A percentile compares a stretch with the other conserved stretches of the same genome.
These are phyloP conservation scores for Acer yangbiense DNA, from an alignment of 345 rosid species.

Conservation along the genomic window DNA sequence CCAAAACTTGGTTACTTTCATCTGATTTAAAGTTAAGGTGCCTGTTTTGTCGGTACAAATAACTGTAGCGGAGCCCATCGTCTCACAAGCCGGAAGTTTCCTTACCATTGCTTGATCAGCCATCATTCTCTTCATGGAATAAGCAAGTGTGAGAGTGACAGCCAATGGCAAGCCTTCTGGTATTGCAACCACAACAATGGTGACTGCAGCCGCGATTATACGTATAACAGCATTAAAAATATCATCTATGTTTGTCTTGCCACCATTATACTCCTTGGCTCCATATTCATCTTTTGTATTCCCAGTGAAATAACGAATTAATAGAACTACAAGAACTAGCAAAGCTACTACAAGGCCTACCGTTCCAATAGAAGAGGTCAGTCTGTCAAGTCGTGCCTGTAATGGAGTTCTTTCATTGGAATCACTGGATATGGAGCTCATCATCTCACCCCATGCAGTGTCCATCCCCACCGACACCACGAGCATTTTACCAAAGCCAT, in stretches of 20 bases:
- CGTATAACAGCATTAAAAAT: constrained; percentile 47
- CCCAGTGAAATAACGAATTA: constrained; percentile 69
- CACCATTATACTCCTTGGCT: constrained; percentile 36
- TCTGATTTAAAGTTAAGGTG: constrained; percentile 65
- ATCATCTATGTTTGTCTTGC: constrained; percentile 41
- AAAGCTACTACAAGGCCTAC: constrained; percentile 61
- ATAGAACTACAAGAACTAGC: constrained; percentile 55
- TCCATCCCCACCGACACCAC: constrained; percentile 66
- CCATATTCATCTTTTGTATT: constrained; percentile 50
- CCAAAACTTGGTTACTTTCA: constrained; percentile 66
- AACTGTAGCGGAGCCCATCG: constrained; percentile 73
- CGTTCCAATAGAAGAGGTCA: constrained; percentile 62
- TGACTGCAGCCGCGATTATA: constrained; percentile 63
- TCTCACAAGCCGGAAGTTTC: constrained; percentile 69
- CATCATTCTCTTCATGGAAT: constrained; percentile 78
- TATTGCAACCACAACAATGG: constrained; percentile 73
- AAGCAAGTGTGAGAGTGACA: constrained; percentile 77
- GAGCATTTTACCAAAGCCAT: constrained; percentile 56
- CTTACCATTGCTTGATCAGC: constrained; percentile 74
- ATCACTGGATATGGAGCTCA: constrained; percentile 56
- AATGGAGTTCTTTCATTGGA: constrained; percentile 61
- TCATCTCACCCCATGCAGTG: constrained; percentile 66
- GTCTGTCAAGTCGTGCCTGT: constrained; percentile 58
- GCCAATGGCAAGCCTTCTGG: constrained; percentile 77
- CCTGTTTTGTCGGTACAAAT: constrained; percentile 79